A percentile compares a stretch with the other conserved stretches of the same genome.
Evolutionary conservation across 2,329 filamentous ascomycete species (phyloP).

Genomic region (Monosporascus sp.): DNA sequence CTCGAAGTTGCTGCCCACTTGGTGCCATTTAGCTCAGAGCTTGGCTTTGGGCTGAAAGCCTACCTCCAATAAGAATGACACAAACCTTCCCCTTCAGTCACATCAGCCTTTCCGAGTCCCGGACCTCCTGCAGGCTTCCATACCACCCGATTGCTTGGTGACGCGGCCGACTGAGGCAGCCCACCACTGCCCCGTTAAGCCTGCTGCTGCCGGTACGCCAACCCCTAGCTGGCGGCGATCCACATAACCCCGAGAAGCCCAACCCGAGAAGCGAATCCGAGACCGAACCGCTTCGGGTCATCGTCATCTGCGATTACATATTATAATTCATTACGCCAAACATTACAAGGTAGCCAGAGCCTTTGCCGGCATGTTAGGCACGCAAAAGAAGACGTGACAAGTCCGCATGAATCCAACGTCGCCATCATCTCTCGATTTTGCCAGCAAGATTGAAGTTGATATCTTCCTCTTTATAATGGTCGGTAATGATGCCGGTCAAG

Average conservation of each 20-base stretch:
- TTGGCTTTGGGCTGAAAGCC: background rate
- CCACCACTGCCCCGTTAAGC: background rate
- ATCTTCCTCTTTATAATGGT: conserved; percentile 72
- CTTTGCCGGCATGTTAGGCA: background rate
- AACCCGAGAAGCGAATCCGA: too few relatives aligned
- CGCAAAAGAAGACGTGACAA: background rate
- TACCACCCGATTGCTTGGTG: conserved; percentile 6
- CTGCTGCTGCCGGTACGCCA: background rate
- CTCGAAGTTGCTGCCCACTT: background rate
- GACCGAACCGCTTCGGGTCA: too few relatives aligned
- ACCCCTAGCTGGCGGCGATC: background rate
- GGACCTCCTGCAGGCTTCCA: conserved; percentile 7
- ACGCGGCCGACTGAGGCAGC: conserved; percentile 12
- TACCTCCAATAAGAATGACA: background rate
- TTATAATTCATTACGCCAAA: background rate
- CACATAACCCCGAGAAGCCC: background rate
- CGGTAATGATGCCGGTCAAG: conserved; percentile 66
- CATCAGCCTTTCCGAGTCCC: background rate
- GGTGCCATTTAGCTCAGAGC: background rate
- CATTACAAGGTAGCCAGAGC: too few relatives aligned
- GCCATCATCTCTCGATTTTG: conserved; percentile 25
- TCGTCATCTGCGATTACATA: background rate
- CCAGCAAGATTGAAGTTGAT: conserved; percentile 53
- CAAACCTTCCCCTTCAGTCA: conserved; percentile 5
- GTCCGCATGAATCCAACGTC: background rate